phyloP scores from a whole-genome alignment of 352 stramenopile species.

The Globisporangium barbulae region DNA sequence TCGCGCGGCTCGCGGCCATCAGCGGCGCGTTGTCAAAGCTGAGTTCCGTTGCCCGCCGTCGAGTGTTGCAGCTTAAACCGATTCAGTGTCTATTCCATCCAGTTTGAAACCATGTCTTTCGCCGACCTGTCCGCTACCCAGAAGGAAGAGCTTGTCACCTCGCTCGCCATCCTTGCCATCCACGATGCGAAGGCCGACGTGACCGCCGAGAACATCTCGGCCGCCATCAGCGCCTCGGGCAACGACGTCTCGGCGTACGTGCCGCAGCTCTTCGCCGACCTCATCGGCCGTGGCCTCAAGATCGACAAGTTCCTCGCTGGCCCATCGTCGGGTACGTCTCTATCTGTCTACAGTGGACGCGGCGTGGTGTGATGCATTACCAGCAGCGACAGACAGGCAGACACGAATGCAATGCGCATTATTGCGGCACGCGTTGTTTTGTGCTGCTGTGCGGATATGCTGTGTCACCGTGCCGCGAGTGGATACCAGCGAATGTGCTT shows the following conservation, averaged over 20 bases:
- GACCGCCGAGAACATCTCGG: conserved; percentile 74
- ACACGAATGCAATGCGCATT: not conserved
- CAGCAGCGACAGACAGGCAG: too few relatives aligned
- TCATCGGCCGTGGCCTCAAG: conserved; percentile 76
- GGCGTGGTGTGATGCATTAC: not conserved
- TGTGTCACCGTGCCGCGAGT: not conserved
- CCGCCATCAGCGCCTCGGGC: conserved; percentile 70
- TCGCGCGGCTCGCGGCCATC: not conserved
- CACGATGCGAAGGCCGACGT: conserved; percentile 73
- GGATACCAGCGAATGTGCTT: not conserved
- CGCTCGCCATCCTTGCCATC: conserved; percentile 79
- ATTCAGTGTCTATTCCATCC: conserved; percentile 77
- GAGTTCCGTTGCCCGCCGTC: conserved; percentile 50
- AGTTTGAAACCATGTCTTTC: conserved; percentile 78
- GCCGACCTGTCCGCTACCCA: conserved; percentile 76
- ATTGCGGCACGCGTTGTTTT: not conserved
- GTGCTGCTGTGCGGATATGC: not conserved
- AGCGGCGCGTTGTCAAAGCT: conserved; percentile 37
- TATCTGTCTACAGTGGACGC: not conserved
- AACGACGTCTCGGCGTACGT: conserved; percentile 79
- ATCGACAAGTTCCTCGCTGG: conserved; percentile 88
- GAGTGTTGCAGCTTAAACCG: conserved; percentile 71
- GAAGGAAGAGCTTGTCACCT: conserved; percentile 85
- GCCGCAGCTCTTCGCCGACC: conserved; percentile 79
- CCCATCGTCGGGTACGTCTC: conserved; percentile 76